Evolutionary conservation across 1,284 basidiomycete genomes (phyloP).

Genomic region (Cutaneotrichosporon sp.): DNA sequence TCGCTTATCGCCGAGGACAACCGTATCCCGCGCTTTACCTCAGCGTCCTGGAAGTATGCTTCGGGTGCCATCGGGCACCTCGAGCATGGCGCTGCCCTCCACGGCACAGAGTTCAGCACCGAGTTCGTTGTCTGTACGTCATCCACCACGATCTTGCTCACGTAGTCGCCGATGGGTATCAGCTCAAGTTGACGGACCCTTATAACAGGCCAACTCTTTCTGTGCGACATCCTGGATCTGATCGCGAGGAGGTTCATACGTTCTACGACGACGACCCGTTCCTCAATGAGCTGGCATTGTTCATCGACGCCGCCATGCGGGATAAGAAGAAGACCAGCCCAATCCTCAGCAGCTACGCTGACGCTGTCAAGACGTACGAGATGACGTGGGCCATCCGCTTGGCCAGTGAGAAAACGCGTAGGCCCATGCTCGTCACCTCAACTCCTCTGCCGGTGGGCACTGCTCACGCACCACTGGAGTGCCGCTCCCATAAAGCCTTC

Average conservation of each 20-base stretch:
- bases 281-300: slow-evolving; percentile 50
- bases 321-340: slow-evolving; percentile 30
- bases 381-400: slow-evolving; percentile 45
- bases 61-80: slow-evolving; percentile 46
- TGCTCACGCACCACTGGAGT: neutral
- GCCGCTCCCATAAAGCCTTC: neutral
- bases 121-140: slow-evolving; percentile 45
- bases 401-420: slow-evolving; percentile 30
- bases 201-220: slow-evolving; percentile 49
- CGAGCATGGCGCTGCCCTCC: slow-evolving; percentile 43
- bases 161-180: slow-evolving; percentile 41
- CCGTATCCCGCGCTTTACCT: slow-evolving; percentile 53
- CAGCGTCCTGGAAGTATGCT: slow-evolving; percentile 53
- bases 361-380: slow-evolving; percentile 83
- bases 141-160: too few species aligned
- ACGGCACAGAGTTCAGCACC: slow-evolving; percentile 42
- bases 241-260: slow-evolving; percentile 32
- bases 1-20: slow-evolving; percentile 45
- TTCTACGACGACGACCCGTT: slow-evolving; percentile 52
- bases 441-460: neutral
- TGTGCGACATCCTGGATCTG: slow-evolving; percentile 52
- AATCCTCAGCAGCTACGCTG: slow-evolving; percentile 57
- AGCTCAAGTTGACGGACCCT: slow-evolving; percentile 50
- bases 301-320: slow-evolving; percentile 48
- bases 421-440: neutral